Base-by-base conservation (phyloP, 768 basidiomycete species). In the Coprinopsis sp. region DNA sequence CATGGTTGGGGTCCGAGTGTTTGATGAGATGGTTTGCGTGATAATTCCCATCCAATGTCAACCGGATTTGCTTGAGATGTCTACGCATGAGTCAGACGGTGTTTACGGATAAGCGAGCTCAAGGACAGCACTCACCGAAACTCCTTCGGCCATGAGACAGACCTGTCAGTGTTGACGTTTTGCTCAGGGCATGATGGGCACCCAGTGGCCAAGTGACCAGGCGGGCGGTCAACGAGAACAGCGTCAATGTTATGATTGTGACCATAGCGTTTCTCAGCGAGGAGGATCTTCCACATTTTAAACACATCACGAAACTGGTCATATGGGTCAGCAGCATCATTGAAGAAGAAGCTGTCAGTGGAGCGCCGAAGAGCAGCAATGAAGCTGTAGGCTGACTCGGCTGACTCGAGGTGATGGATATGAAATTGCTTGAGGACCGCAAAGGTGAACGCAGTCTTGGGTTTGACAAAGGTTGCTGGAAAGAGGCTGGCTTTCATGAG, bases 1-100 rank as follows among this genome's bases (percentile, higher is more conserved):
- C 16, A 45, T 59, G 53, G 19, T 57, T 46, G 0, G 56, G 55
- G 24, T 55, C 52, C 0, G 46, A 52, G 33, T 61, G 61, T 30
- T 63, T 63, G 7, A 47, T 29, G 33, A 52, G 57, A 16, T 52
- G 50, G 30, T 59, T 58, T 0, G 50, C 23, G 14, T 63, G 60
- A 30, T 51, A 47, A 23, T 64, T 63, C 1, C 60, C 60, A 37
- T 65, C 60, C 1, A 47, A n/a, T 0, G 60, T 60, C 2, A 42
- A 10, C 28, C 57, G 57, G 0, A 38, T 34, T 27, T 59, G 57
- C 22, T 56, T 57, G 0, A 62, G 23, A 30, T 64, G 61, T 2
- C 62, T n/a, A n/a, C n/a, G n/a, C 62, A 37, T 2, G 23, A n/a
- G 29, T 14, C 19, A 6, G 29, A 22, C 38, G 11, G 29, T 22